phyloP scores from a whole-genome alignment of 148 eudicot genomes.

The Heliosperma pusillum region DNA sequence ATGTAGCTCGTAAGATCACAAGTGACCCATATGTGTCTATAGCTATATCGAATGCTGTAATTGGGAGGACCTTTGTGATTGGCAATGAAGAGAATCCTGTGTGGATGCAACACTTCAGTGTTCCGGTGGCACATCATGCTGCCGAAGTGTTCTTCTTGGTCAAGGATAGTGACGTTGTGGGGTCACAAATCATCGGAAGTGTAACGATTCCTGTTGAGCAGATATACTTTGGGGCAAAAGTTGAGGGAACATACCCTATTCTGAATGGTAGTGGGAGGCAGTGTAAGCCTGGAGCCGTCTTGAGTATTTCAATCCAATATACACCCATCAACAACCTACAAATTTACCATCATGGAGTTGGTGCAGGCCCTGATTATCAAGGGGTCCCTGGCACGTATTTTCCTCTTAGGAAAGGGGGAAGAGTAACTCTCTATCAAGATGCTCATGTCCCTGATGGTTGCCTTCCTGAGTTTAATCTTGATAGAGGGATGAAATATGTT shows the following conservation, averaged over 20 bases:
- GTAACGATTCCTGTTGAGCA: constrained; percentile 73
- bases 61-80: constrained; percentile 86
- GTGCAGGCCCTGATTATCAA: constrained; percentile 78
- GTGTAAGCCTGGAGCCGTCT: constrained; percentile 76
- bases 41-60: constrained; percentile 52
- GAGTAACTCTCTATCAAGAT: constrained; percentile 84
- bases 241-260: constrained; percentile 66
- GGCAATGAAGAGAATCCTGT: constrained; percentile 75
- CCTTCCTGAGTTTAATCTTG: constrained; percentile 59
- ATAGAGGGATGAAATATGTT: constrained; percentile 49
- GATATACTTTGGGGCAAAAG: constrained; percentile 45
- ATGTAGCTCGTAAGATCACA: constrained; percentile 48
- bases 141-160: constrained; percentile 77
- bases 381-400: constrained; percentile 89
- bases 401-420: constrained; percentile 93
- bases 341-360: constrained; percentile 69
- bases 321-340: constrained; percentile 59
- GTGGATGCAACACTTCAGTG: constrained; percentile 75
- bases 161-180: constrained; percentile 87
- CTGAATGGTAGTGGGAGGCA: constrained; percentile 58
- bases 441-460: constrained; percentile 83
- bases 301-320: constrained; percentile 64
- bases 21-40: constrained; percentile 93
- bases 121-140: constrained; percentile 83
- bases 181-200: constrained; percentile 78